Evolutionary conservation across 495 filamentous ascomycete genomes (phyloP).

Genomic region (Aspergillus nidulans): DNA sequence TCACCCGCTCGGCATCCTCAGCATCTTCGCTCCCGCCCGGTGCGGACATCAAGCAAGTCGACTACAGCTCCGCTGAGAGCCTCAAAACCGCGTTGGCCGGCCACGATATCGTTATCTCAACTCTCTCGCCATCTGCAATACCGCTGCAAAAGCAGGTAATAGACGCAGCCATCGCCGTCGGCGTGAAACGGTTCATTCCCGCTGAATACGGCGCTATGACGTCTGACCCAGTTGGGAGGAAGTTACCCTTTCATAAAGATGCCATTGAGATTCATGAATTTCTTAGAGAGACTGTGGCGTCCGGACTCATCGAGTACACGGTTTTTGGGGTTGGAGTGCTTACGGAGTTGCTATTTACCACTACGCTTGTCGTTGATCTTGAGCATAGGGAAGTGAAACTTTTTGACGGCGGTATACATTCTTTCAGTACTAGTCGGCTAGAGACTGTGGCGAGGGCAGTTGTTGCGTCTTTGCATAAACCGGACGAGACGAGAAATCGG

Average conservation of each 20-base stretch:
- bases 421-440: background rate
- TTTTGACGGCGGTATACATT: background rate
- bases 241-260: conserved; percentile 3
- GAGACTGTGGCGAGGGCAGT: conserved; percentile 1
- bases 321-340: conserved; percentile 34
- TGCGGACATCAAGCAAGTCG: conserved; percentile 14
- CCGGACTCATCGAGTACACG: conserved; percentile 40
- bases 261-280: conserved; percentile 32
- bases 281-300: conserved; percentile 23
- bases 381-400: background rate
- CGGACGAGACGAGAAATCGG: conserved; percentile 1
- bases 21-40: conserved; percentile 7
- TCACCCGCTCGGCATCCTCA: conserved; percentile 28
- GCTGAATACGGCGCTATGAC: conserved; percentile 42
- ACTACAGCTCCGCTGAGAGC: conserved; percentile 19
- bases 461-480: background rate
- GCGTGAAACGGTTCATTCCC: conserved; percentile 52
- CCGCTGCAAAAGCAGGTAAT: conserved; percentile 39
- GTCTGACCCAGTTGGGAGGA: conserved; percentile 35
- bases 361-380: background rate
- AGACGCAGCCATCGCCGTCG: conserved; percentile 47
- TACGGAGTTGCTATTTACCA: background rate
- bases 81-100: conserved; percentile 26
- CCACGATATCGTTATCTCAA: conserved; percentile 37
- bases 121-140: conserved; percentile 23